Base-by-base conservation (phyloP, 371 early-diverging fungal genomes). In the Funneliformis caledonium region DNA sequence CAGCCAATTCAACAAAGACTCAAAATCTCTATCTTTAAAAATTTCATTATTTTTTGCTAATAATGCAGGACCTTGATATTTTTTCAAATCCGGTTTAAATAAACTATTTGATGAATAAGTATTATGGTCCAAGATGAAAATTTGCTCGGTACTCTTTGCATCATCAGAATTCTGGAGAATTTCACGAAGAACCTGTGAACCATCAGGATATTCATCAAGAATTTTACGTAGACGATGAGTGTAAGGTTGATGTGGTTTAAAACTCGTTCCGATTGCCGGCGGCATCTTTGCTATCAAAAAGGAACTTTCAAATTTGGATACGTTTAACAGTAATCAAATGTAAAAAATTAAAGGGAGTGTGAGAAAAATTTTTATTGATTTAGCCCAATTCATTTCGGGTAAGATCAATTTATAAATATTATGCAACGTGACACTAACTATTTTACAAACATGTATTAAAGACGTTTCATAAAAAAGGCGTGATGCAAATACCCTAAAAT, bases 141-240 rank as follows among this genome's bases (percentile, higher is more conserved):
- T 81, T 68, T 86, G 85, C 2, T 83, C 65, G 3, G 65, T 85
- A 19, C 84, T 84, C 42, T 82, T 60, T 16, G 85, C 85, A 33
- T 85, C 85, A 50, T 85, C 85, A 2, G 86, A 83, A 72, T 85
- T 85, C 22, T 85, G 86, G 10, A 86, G 78, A 2, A 85, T 80
- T 64, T 85, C 86, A 11, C 86, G 81, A 2, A 86, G 82, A 37
- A 85, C 80, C 47, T 85, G 86, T 3, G 86, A 82, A 4, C 86
- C 85, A 11, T 85, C 86, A 2, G 86, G 86, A 31, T 85, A 85
- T 11, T 85, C 86, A 45, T 84, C 82, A 4, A 85, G 83, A 9
- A 85, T 84, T 4, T 81, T 83, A 5, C 61, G 60, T n/a, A 85
- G 78, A 6, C 86, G 81, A 50, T 81, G 80, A 0, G 85, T 85